These are phyloP conservation scores for Pseudonectria buxi DNA, from an alignment of 2,329 filamentous ascomycete genomes.

Conservation along the genomic window DNA sequence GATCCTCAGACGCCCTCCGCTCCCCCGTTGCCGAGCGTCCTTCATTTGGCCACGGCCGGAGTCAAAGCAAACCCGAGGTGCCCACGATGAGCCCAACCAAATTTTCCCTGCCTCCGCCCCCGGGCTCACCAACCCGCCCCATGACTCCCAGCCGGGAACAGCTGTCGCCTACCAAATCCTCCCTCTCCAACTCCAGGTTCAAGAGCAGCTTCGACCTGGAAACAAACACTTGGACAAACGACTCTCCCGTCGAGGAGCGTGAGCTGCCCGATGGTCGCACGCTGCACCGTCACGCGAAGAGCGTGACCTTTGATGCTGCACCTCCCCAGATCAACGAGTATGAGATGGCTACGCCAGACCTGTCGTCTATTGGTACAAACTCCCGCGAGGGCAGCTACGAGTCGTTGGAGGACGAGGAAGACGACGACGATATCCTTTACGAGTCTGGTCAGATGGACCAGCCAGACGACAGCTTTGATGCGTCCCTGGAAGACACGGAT, in stretches of 20 bases:
- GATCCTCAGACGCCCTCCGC: conserved; percentile 49
- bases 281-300: conserved; percentile 83
- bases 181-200: conserved; percentile 63
- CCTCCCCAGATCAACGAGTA: conserved; percentile 96
- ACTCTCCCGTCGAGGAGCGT: conserved; percentile 51
- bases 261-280: conserved; percentile 58
- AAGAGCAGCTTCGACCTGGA: conserved; percentile 65
- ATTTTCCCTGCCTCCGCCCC: conserved; percentile 30
- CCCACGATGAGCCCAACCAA: conserved; percentile 52
- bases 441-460: conserved; percentile 46
- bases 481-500: conserved; percentile 87
- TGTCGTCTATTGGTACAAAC: conserved; percentile 84
- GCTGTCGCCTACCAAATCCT: conserved; percentile 81
- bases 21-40: conserved; percentile 39
- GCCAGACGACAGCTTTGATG: conserved; percentile 86
- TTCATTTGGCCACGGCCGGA: conserved; percentile 39
- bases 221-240: conserved; percentile 60
- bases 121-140: conserved; percentile 20
- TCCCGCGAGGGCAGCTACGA: conserved; percentile 93
- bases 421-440: conserved; percentile 52
- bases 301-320: conserved; percentile 91
- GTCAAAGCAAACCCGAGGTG: conserved; percentile 50
- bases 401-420: conserved; percentile 68
- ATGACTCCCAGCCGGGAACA: conserved; percentile 62
- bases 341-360: conserved; percentile 92